Evolutionary conservation across 169 alveolate species (phyloP).

Genomic region (Fabrea salina): DNA sequence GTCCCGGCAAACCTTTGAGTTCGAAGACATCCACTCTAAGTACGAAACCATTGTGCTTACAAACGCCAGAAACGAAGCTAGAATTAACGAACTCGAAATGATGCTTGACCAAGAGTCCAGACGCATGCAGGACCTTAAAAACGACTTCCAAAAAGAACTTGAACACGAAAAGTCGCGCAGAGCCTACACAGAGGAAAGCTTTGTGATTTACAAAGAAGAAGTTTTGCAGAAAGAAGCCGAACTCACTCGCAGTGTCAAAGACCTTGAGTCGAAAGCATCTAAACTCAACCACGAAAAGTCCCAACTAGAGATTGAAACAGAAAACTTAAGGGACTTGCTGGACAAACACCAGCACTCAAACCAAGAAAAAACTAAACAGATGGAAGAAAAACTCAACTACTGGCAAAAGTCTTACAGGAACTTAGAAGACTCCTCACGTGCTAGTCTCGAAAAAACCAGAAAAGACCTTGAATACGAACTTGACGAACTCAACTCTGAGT

Average conservation of each 20-base stretch:
- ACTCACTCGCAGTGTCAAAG: background rate
- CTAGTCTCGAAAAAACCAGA: background rate
- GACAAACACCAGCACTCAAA: background rate
- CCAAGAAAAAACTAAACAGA: background rate
- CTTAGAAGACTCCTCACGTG: background rate
- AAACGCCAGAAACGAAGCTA: background rate
- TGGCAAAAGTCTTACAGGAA: background rate
- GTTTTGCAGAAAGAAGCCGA: background rate
- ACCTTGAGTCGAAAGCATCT: background rate
- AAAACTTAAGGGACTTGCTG: background rate
- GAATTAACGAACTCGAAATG: constrained; percentile 27
- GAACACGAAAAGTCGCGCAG: background rate
- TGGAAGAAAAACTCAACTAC: constrained; percentile 6
- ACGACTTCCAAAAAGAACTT: background rate
- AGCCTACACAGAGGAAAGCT: background rate
- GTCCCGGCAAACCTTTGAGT: background rate
- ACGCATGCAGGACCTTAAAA: background rate
- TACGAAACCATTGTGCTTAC: background rate
- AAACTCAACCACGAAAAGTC: background rate
- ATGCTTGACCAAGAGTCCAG: constrained; percentile 9
- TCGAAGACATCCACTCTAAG: background rate
- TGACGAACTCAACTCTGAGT: background rate
- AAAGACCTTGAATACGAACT: background rate
- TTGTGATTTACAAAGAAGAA: background rate
- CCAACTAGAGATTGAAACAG: background rate